Evolutionary conservation across 163 green algal genomes (phyloP), one percentile per base, ranked within the genome.

Genomic region (Scenedesmus sp.): DNA sequence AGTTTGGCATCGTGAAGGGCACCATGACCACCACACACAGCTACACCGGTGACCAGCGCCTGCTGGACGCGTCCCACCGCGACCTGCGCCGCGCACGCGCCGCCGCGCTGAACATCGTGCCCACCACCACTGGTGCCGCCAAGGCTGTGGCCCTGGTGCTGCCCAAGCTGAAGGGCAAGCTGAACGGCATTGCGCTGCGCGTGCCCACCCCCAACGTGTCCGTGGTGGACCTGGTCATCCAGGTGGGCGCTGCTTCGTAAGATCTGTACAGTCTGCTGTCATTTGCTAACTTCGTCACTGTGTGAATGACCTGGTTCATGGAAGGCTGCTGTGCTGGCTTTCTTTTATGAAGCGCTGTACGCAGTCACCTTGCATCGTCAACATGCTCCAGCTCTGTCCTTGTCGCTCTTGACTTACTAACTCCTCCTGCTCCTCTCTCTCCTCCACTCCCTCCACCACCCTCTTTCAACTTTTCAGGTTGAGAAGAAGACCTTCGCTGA

Each of bases 401-500:
- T 81, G 20, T 55, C 16, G n/a, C 73, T 82, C 2, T 23, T 54
- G 16, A 82, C 46, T 59, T 26, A 54, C 77, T 84, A 10, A 8
- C 34, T 84, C 5, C 26, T 46, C 34, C 34, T 46, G 34, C 10
- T 86, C 8, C 82, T 15, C 70, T 52, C 82, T 52, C 15, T 26
- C 76, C 76, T 56, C 15, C 34, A 18, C 56, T 67, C 16, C 12
- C 54, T 18, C 56, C 54, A 18, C 55, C 2, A 13, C 81, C 81
- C 3, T 46, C 60, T n/a, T 7, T 0, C 3, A 6, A 56, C 26
- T 10, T 7, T 23, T 23, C 95, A 98, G 94, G 96, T 97, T 46
- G 97, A 99, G 97, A 99, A 99, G 98, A 99, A 99, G 96, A 99
- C 98, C 57, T 99, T 99, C 60, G 98, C 98, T 34, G 98, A 99